Evolutionary conservation across 192 early-diverging fungal genomes (phyloP), one percentile per base, ranked within the genome.

Genomic region (Gaertneriomyces semiglobifer): DNA sequence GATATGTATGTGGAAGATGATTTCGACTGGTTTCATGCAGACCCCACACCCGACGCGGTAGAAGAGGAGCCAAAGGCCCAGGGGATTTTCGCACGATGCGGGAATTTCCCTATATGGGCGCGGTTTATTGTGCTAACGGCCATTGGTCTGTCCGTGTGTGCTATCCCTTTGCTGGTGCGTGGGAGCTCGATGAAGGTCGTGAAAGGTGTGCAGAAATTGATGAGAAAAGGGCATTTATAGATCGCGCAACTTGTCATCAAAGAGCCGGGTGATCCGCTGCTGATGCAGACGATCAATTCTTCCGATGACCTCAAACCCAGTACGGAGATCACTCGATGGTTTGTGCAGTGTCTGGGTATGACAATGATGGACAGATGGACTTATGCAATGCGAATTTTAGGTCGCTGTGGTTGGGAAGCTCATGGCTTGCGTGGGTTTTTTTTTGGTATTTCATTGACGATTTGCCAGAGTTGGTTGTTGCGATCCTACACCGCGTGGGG

Each of bases 381-480:
- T 62, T 47, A 19, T 40, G n/a, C 10, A 48, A 0, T 10, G 19
- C 4, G 14, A 12, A 57, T 57, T 57, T 1, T 12, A 70, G 68
- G 68, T 63, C 68, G 11, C 44, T 47, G 11, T 70, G 60, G 60
- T 3, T 70, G 18, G 61, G 50, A 9, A 43, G 52, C 6, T 8
- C 51, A 9, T 63, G 60, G 60, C 39, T 60, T 38, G 12, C 53
- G 6, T 70, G 68, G 68, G 50, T 70, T 4, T 43, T 63, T 3
- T n/a, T 63, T 44, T 70, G 69, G 69, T 71, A 71, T 46, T 65
- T 71, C 40, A 12, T 71, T 1, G 69, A 71, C 42, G 69, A 44
- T 6, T 47, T 71, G 41, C 69, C 69, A 9, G 57, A 64, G 47
- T 14, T 71, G 12, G 19, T 64, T 10, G 69, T 71, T 25, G 38